Evolutionary conservation across 2,329 filamentous ascomycete species (phyloP).

Genomic region (Plectosphaerella cucumerina): DNA sequence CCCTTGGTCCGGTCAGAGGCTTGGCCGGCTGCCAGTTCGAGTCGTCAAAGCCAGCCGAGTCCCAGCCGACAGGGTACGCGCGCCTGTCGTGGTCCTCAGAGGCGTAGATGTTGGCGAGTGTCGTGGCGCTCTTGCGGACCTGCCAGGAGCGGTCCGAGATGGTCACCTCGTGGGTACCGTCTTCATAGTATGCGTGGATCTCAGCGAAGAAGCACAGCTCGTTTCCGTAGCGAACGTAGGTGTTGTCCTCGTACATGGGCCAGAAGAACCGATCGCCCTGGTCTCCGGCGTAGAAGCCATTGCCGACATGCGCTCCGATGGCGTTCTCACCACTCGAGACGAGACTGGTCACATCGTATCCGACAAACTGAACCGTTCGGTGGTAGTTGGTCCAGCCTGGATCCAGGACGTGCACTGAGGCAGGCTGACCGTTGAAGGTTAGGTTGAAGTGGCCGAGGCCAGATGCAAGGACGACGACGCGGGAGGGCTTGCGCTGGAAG

Average conservation of each 20-base stretch:
- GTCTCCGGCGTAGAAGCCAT: slow-evolving; percentile 41
- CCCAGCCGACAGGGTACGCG: slow-evolving; percentile 28
- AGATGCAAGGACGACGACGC: slow-evolving; percentile 30
- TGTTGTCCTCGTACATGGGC: slow-evolving; percentile 37
- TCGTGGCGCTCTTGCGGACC: slow-evolving; percentile 30
- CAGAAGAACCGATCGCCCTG: slow-evolving; percentile 37
- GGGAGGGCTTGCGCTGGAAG: slow-evolving; percentile 21
- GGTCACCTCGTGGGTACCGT: slow-evolving; percentile 27
- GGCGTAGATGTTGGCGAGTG: slow-evolving; percentile 33
- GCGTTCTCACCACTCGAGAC: slow-evolving; percentile 27
- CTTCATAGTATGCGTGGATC: slow-evolving; percentile 30
- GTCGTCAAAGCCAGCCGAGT: slow-evolving; percentile 17
- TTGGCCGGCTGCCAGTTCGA: slow-evolving; percentile 25
- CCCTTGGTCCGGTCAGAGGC: slow-evolving; percentile 31
- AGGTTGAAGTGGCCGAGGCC: slow-evolving; percentile 35
- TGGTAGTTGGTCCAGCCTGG: slow-evolving; percentile 37
- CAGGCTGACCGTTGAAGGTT: slow-evolving; percentile 25
- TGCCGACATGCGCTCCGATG: slow-evolving; percentile 33
- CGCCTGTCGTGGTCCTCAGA: slow-evolving; percentile 32
- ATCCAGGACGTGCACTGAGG: slow-evolving; percentile 29
- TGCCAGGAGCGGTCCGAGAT: slow-evolving; percentile 32
- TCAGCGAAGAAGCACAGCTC: slow-evolving; percentile 36
- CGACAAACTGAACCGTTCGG: slow-evolving; percentile 34
- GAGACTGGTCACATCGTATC: slow-evolving; percentile 33
- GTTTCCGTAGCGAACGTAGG: slow-evolving; percentile 31